Base-by-base conservation (phyloP, 108 stramenopile genomes). In the Discostella stelligeroides region DNA sequence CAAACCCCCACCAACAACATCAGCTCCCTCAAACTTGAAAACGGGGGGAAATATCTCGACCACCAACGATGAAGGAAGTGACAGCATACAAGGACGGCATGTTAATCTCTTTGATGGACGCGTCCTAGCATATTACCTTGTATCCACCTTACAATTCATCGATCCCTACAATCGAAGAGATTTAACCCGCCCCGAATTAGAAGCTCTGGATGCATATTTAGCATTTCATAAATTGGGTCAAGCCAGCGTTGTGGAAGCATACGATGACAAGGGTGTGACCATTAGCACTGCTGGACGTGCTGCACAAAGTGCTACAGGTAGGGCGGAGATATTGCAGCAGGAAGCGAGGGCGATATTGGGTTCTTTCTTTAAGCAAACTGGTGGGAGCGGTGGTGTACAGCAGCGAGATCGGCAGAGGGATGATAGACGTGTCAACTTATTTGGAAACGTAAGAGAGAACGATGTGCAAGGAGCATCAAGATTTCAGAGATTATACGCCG, bases 151-250 rank as follows among this genome's bases (percentile, higher is more conserved):
- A 25, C 91, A 94, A 68, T 97, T 97, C 63, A 92, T 94, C 63
- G 92, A 97, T 76, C 96, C 96, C 10, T 78, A 92, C 29, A 94
- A 88, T 78, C 88, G 96, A 18, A 85, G 94, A 14, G 89, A 94
- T 71, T 70, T 97, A 25, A 90, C 86, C 1, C 75, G 92, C 18
- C 74, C 79, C 1, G 93, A 93, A 69, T 78, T 95, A 10, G 34
- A 68, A 20, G 80, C 87, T 24, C 75, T 97, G 43, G 96, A 97
- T 86, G 61, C 54, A 0, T 94, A 97, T 64, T 67, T 97, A 38
- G 23, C 29, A 21, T 45, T 66, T 15, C 81, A 93, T 61, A 75
- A 84, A 13, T 81, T 92, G 12, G 73, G 79, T 2, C 69, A 83
- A 42, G 68, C 91, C 13, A 69, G 79, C 25, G 96, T 96, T 1